phyloP scores from a whole-genome alignment of 805 yeast species.

The Lipomyces kockii region DNA sequence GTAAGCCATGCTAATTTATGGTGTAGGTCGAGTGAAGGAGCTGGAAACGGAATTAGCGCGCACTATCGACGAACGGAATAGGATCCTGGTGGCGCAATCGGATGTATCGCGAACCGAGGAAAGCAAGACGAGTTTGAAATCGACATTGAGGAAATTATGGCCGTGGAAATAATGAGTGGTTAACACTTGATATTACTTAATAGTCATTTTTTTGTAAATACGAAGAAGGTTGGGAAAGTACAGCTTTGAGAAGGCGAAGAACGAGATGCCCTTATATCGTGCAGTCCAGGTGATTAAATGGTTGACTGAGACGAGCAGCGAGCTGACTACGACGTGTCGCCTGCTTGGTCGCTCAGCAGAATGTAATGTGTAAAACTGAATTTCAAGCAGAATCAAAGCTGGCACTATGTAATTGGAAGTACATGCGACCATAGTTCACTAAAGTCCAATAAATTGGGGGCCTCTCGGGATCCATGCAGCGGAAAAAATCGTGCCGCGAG shows the following conservation, averaged over 20 bases:
- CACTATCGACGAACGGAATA: constrained; percentile 15
- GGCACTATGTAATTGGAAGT: too few relatives aligned
- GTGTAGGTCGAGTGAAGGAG: constrained; percentile 5
- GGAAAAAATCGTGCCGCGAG: too few relatives aligned
- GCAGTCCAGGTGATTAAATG: too few relatives aligned
- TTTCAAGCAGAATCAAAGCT: too few relatives aligned
- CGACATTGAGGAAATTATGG: constrained; percentile 13
- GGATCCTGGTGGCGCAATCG: neutral
- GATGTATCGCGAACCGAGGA: neutral
- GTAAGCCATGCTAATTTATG: neutral
- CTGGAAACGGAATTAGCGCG: constrained; percentile 16
- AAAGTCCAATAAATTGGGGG: too few relatives aligned
- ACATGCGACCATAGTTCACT: too few relatives aligned
- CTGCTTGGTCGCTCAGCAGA: too few relatives aligned
- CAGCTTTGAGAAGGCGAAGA: neutral
- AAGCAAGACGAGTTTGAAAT: neutral
- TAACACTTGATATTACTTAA: neutral
- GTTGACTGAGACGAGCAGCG: too few relatives aligned
- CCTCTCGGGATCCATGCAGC: too few relatives aligned
- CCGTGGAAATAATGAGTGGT: constrained; percentile 4
- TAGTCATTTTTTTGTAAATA: neutral
- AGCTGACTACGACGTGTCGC: too few relatives aligned
- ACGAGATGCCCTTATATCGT: too few relatives aligned
- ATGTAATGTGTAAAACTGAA: too few relatives aligned
- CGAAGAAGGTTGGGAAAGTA: neutral